Conservation (phyloP, 805 yeast genomes). For the Teunomyces cretensis region DNA sequence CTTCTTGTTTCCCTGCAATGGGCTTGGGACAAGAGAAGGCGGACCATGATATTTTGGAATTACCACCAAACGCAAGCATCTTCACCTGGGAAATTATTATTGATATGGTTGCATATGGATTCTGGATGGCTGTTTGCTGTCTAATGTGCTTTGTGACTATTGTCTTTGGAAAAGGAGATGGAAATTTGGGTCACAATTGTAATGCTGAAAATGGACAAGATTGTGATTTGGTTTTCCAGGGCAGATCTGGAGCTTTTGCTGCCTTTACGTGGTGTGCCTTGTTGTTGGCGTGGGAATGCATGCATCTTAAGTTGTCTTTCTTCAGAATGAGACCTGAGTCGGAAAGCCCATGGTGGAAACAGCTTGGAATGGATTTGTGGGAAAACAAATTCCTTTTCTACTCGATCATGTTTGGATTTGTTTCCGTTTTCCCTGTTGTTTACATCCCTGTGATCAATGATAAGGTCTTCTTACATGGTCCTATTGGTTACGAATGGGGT, state of each 20-base stretch:
- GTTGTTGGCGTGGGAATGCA: conserved; percentile 41
- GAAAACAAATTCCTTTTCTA: conserved; percentile 37
- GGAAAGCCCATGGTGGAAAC: conserved; percentile 37
- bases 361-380: conserved; percentile 35
- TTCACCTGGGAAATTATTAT: conserved; percentile 42
- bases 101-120: conserved; percentile 42
- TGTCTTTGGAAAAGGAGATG: conserved; percentile 40
- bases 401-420: conserved; percentile 36
- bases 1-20: conserved; percentile 39
- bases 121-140: conserved; percentile 44
- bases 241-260: conserved; percentile 39
- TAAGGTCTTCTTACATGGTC: conserved; percentile 38
- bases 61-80: conserved; percentile 37
- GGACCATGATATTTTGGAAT: conserved; percentile 35
- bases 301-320: conserved; percentile 35
- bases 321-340: conserved; percentile 38
- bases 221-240: conserved; percentile 36
- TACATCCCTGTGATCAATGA: conserved; percentile 42
- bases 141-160: conserved; percentile 36
- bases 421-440: conserved; percentile 40
- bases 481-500: conserved; percentile 42
- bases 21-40: conserved; percentile 42
- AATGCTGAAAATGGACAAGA: conserved; percentile 22
- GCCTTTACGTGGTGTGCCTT: conserved; percentile 44
- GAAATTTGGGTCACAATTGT: conserved; percentile 38